Base-by-base conservation (phyloP, 257 asterid genomes). In the Solanum lycopersicoides region DNA sequence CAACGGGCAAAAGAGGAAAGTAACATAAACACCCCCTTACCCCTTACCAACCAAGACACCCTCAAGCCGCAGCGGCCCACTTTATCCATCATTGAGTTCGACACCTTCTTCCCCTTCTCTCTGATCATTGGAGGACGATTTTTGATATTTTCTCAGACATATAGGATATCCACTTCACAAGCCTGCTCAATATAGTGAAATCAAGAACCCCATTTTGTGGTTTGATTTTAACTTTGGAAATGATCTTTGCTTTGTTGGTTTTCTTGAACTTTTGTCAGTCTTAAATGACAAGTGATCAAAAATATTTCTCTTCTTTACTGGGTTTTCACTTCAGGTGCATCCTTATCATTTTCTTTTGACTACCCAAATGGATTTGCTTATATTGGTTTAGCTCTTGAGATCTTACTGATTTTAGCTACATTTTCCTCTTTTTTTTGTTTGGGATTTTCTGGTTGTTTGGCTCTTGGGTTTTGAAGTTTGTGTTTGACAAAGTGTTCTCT, bases 71-170 rank as follows among this genome's bases (percentile, higher is more conserved):
- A 30, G 69, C 69, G 35, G 50, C 69, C 65, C 87, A 85, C 83
- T 85, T 85, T 71, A 85, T 85, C 87, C 87, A 71, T 71, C 87
- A 85, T 68, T 68, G 68, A 85, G 87, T 77, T 85, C 37, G 25
- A 71, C 53, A 71, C 87, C 53, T 71, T 71, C 35, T 68, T n/a
- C 15, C 25, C 87, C 50, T 73, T 32, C 3, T 23, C 45, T 72
- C 28, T 8, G 15, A 79, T 79, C 30, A 32, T 69, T 69, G 3
- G 30, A 63, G 30, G 14, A 63, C 15, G 69, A 15, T 32, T 69
- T 30, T 79, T 79, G 41, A 28, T 28, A 44, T 77, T 80, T 45
- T 80, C 30, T 80, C n/a, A 21, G 65, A 6, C 41, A 25, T 44
- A 44, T 63, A 60, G 69, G 23, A 59, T n/a, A n/a, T n/a, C 60